These are phyloP conservation scores for Harringtonia lauricola DNA, from an alignment of 2,329 filamentous ascomycete genomes.

Conservation along the genomic window DNA sequence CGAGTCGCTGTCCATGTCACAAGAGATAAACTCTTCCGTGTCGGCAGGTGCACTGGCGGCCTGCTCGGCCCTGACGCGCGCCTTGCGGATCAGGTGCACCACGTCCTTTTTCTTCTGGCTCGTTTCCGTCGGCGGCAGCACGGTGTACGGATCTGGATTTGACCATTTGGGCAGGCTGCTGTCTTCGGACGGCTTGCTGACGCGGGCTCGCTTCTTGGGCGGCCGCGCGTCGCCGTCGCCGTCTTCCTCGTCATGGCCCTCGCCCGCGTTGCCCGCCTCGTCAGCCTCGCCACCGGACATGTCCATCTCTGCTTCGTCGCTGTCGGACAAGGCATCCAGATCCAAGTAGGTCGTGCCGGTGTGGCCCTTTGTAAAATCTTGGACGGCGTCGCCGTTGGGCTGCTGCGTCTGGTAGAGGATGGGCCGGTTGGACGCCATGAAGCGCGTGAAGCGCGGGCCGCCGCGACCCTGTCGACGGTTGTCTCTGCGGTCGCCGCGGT, in stretches of 20 bases:
- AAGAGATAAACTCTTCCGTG: conserved; percentile 81
- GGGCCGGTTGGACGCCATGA: conserved; percentile 34
- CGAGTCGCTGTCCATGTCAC: conserved; percentile 55
- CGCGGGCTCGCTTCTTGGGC: conserved; percentile 10
- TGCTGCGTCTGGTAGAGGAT: conserved; percentile 33
- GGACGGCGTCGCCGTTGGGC: conserved; percentile 24
- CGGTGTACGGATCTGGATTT: conserved; percentile 90
- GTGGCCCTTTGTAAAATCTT: conserved; percentile 33
- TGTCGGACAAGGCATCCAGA: conserved; percentile 49
- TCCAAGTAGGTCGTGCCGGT: conserved; percentile 40
- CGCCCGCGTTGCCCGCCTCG: too few species aligned
- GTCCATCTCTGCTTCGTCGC: conserved; percentile 54
- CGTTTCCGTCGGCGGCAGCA: conserved; percentile 64
- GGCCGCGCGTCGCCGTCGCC: conserved; percentile 19
- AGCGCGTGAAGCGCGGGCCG: conserved; percentile 17
- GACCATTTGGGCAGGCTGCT: conserved; percentile 64
- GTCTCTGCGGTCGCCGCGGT: conserved; percentile 1
- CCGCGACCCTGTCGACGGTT: conserved; percentile 2
- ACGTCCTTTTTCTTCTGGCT: conserved; percentile 73
- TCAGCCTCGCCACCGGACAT: conserved; percentile 43
- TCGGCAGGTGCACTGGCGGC: conserved; percentile 42
- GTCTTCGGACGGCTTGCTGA: neutral
- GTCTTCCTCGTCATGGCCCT: conserved; percentile 14
- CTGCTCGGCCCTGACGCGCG: conserved; percentile 49
- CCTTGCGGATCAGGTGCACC: conserved; percentile 84